Conservation (phyloP, 257 asterid species). For the Solanum etuberosum region DNA sequence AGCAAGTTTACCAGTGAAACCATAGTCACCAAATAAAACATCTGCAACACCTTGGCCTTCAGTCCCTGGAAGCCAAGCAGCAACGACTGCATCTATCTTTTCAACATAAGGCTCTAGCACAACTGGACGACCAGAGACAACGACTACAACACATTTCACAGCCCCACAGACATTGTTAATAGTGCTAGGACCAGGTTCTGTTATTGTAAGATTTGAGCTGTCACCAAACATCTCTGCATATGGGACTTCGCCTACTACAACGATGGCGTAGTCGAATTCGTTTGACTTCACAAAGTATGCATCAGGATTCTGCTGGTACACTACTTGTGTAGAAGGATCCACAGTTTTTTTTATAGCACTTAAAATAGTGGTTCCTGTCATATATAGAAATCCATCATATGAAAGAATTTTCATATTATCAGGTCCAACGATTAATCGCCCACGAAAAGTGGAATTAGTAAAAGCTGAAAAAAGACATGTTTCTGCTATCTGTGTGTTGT, state of each 20-base stretch:
- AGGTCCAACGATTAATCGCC: neutral
- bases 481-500: neutral
- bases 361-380: constrained; percentile 10
- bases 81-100: neutral
- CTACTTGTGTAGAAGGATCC: constrained; percentile 12
- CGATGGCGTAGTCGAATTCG: constrained; percentile 2
- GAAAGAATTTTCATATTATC: neutral
- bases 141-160: constrained; percentile 3
- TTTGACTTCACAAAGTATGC: neutral
- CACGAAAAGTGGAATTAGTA: neutral
- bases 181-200: constrained; percentile 8
- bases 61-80: constrained; percentile 15
- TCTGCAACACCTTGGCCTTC: constrained; percentile 18
- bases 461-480: neutral
- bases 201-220: constrained; percentile 7
- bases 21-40: constrained; percentile 12
- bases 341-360: constrained; percentile 5
- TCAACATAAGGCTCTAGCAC: constrained; percentile 1
- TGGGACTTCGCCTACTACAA: constrained; percentile 12
- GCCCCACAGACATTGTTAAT: constrained; percentile 3
- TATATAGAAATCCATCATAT: neutral
- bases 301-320: constrained; percentile 7
- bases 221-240: constrained; percentile 12
- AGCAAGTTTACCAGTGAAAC: constrained; percentile 10
- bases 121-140: constrained; percentile 11